Conservation (phyloP, 768 basidiomycete genomes). For the Leccinellum albellum region DNA sequence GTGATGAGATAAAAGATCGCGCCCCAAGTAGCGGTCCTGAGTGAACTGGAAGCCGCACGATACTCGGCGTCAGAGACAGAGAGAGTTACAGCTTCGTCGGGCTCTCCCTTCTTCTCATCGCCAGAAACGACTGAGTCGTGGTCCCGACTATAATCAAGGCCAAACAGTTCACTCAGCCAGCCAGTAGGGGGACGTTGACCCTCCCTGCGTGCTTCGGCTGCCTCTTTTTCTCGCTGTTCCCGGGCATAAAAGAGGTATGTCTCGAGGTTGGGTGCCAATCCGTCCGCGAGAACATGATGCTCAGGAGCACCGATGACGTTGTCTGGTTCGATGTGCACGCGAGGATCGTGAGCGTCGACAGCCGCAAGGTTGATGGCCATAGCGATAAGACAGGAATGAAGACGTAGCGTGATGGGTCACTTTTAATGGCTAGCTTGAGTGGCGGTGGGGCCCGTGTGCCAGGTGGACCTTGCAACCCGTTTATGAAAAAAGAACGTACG, state of each 20-base stretch:
- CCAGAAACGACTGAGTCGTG: constrained; percentile 31
- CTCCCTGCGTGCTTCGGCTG: constrained; percentile 15
- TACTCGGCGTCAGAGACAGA: constrained; percentile 32
- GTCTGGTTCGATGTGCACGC: constrained; percentile 6
- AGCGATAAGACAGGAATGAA: background rate
- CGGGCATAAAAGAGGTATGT: constrained; percentile 31
- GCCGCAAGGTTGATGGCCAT: too few relatives aligned
- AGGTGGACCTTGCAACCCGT: background rate
- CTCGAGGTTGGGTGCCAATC: constrained; percentile 26
- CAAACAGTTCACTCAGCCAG: constrained; percentile 20
- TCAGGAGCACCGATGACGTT: constrained; percentile 10
- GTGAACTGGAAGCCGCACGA: constrained; percentile 41
- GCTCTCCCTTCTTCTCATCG: constrained; percentile 21
- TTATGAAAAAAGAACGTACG: background rate
- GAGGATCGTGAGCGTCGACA: background rate
- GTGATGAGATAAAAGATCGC: constrained; percentile 55
- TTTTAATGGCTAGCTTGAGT: constrained; percentile 3
- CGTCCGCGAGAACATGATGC: constrained; percentile 20
- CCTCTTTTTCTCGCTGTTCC: constrained; percentile 29
- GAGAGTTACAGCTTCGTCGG: constrained; percentile 12
- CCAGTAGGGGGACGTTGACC: constrained; percentile 11
- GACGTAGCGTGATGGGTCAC: background rate
- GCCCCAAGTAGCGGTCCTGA: constrained; percentile 49
- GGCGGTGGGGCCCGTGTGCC: background rate
- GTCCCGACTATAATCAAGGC: constrained; percentile 19